Evolutionary conservation across 371 early-diverging fungal species (phyloP), one percentile per base, ranked within the genome.

Genomic region (Rhizopus delemar): DNA sequence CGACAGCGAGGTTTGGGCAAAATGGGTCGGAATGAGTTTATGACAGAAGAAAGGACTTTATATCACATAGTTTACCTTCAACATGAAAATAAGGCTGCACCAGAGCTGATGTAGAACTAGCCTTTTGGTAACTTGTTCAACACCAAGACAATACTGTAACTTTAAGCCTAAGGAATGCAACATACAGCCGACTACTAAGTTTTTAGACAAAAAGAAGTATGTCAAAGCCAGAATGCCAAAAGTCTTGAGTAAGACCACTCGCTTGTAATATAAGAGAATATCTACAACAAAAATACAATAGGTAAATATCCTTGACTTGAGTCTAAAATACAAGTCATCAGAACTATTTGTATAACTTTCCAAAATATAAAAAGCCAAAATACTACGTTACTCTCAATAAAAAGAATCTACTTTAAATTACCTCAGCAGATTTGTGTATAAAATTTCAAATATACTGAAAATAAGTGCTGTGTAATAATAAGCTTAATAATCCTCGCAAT

Each of bases 21-120:
- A 51, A 51, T n/a, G 34, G 51, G 51, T 51, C 51, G 22, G 51
- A 51, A 51, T 13, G 8, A 34, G 51, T 51, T 46, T 51, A 34
- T 51, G 51, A 34, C 51, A 51, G 34, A 51, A 34, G 51, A 51
- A 51, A 51, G 31, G 15, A 34, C 51, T 51, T 34, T 51, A 34
- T n/a, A 34, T 51, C 51, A 51, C 51, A 51, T 51, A 51, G 51
- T 34, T 51, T 51, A 51, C 51, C 51, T 51, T 51, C 35, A 51
- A 51, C 51, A 9, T 51, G 51, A 6, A 32, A 33, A 51, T 51
- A 33, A 34, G 51, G 51, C 13, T 51, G 34, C 34, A 51, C 34
- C 51, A 9, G n/a, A 51, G 51, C 35, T 34, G 51, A 51, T 51
- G 32, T 51, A 9, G 32, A 51, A 51, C 51, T 51, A 51, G 51